These are phyloP conservation scores for Rasamsonia emersonii DNA, from an alignment of 2,329 filamentous ascomycete species.

Conservation along the genomic window DNA sequence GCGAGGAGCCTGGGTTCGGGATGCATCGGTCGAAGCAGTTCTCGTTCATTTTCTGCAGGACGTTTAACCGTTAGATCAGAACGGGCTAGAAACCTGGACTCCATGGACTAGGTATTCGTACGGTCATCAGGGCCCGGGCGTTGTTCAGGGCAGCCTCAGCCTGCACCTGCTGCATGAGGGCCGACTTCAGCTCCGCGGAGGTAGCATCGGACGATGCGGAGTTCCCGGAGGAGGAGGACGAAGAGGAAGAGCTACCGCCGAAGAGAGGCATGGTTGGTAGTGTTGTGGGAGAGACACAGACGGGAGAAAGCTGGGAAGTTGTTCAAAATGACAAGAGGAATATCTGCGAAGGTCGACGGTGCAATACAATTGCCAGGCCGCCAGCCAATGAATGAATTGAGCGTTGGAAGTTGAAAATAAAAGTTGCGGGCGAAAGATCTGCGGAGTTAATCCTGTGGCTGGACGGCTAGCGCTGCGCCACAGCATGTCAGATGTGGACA, in stretches of 20 bases:
- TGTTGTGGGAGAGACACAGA: conserved; percentile 1
- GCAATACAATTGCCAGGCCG: no score
- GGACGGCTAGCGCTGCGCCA: no score
- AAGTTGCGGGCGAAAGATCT: no score
- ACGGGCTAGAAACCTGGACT: no score
- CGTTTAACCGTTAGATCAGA: no score
- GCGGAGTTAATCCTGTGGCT: no score
- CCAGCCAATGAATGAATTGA: no score
- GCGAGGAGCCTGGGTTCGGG: conserved; percentile 55
- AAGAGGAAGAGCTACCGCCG: conserved; percentile 23
- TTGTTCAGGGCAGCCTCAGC: conserved; percentile 59
- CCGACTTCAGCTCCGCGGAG: conserved; percentile 38
- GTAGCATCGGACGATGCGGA: conserved; percentile 4
- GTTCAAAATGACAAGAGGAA: no score
- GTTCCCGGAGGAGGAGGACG: conserved; percentile 16
- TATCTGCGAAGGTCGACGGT: no score
- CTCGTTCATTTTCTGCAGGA: conserved; percentile 63
- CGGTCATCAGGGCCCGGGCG: conserved; percentile 61
- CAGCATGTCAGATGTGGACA: conserved; percentile 22
- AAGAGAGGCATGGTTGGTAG: conserved; percentile 29
- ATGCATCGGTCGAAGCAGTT: conserved; percentile 75
- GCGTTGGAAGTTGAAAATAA: no score
- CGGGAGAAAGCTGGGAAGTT: no score
- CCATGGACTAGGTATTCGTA: conserved; percentile 39
- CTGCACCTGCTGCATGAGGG: conserved; percentile 56